Evolutionary conservation across 495 filamentous ascomycete genomes (phyloP).

Genomic region (Xylaria telfairii): DNA sequence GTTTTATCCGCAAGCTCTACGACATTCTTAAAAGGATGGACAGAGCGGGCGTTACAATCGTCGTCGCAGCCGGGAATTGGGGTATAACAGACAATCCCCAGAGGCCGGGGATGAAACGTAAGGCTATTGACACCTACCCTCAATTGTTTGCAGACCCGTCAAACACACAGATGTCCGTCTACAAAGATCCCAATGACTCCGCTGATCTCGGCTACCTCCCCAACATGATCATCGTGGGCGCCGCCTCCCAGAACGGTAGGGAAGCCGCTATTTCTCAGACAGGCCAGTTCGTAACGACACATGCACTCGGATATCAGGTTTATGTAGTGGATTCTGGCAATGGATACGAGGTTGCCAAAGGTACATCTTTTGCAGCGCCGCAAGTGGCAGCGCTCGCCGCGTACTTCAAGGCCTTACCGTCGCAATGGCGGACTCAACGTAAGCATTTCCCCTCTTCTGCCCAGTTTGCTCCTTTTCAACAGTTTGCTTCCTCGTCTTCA

Average conservation of each 20-base stretch:
- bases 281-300: neutral
- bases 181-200: neutral
- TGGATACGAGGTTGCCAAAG: neutral
- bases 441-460: neutral
- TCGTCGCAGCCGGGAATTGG: slow-evolving; percentile 12
- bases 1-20: slow-evolving; percentile 10
- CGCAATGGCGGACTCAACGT: slow-evolving; percentile 5
- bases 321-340: neutral
- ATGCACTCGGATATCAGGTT: neutral
- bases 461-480: too few relatives aligned
- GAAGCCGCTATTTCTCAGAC: neutral
- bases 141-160: slow-evolving; percentile 4
- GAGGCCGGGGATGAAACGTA: neutral
- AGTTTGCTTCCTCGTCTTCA: too few relatives aligned
- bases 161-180: neutral
- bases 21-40: slow-evolving; percentile 18
- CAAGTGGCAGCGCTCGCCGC: slow-evolving; percentile 12
- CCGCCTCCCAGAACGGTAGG: neutral
- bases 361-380: slow-evolving; percentile 13
- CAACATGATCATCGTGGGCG: slow-evolving; percentile 16
- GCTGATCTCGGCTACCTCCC: slow-evolving; percentile 8
- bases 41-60: slow-evolving; percentile 14
- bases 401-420: slow-evolving; percentile 1
- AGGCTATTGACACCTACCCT: slow-evolving; percentile 12
- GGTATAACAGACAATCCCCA: neutral